Percentiles rank a stretch among this genome's conserved stretches.
phyloP scores from a whole-genome alignment of 352 stramenopile species.

The Pythium phragmitis region DNA sequence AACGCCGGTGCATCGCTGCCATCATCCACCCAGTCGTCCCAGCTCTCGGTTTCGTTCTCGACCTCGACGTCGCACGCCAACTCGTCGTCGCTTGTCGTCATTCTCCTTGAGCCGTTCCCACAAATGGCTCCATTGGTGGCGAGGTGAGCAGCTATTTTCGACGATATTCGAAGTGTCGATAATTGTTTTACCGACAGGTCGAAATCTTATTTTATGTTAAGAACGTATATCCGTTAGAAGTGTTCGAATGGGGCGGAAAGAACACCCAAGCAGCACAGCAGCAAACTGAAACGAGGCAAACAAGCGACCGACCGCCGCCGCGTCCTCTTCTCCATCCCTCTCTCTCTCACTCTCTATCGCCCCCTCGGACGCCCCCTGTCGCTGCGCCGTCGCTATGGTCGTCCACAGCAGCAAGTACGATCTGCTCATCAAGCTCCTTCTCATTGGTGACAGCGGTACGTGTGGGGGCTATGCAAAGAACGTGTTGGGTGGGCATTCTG shows the following conservation, averaged over 20 bases:
- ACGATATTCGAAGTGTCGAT: neutral
- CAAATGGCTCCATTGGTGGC: constrained; percentile 10
- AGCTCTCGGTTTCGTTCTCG: constrained; percentile 49
- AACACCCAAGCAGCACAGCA: neutral
- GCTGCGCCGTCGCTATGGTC: constrained; percentile 31
- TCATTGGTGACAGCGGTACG: constrained; percentile 86
- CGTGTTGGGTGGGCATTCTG: neutral
- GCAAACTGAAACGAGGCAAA: neutral
- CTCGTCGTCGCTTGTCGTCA: constrained; percentile 22
- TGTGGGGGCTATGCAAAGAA: neutral
- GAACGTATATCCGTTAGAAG: neutral
- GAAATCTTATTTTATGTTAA: neutral
- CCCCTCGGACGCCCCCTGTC: neutral
- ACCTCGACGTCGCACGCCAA: constrained; percentile 16
- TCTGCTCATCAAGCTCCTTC: constrained; percentile 86
- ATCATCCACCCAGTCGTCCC: constrained; percentile 87
- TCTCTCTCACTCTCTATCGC: neutral
- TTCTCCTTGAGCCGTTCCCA: neutral
- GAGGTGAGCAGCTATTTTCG: neutral
- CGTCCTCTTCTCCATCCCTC: neutral
- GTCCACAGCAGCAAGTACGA: constrained; percentile 89
- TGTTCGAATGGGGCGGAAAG: constrained; percentile 1
- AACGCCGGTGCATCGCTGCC: constrained; percentile 39
- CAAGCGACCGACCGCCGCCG: neutral
- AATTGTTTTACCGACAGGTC: too few species aligned